Evolutionary conservation across 2,329 filamentous ascomycete species (phyloP), one percentile per base, ranked within the genome.

Genomic region (Claviceps capensis): DNA sequence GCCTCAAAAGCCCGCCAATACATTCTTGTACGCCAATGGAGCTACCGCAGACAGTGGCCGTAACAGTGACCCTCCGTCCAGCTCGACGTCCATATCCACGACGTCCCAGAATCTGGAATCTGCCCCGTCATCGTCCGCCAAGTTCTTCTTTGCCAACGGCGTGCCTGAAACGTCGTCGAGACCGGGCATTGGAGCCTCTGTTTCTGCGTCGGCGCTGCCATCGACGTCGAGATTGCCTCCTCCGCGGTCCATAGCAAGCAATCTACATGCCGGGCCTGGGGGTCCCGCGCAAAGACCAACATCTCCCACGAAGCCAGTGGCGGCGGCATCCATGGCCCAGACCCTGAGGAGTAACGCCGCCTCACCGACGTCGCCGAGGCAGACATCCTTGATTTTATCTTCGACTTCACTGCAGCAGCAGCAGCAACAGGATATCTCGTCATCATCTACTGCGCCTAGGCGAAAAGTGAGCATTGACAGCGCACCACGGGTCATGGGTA

Each of bases 131-230:
- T 60, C 42, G 6, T 14, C 72, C 6, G 73, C 73, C 66, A 87
- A 86, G 63, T 88, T 90, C 70, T 81, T 89, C 65, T 85, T 88
- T 63, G 86, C 83, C 54, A 85, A 87, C 65, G 82, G 82, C 34
- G 70, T 70, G 14, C 76, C 78, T 2, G 76, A 82, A 52, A 54
- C 74, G 7, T 57, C 63, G 8, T 36, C 57, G 16, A 72, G 69
- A 50, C 59, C 68, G 0, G 60, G 63, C 38, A 57, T 62, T 66
- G 63, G 58, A 48, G 62, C 70, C 9, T 64, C 67, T 51, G 61
- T 67, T 43, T 69, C 76, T 0, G 68, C 67, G 34, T 79, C 77
- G 1, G 65, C 65, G 7, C 64, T 72, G 45, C 78, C 74, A 8
- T 69, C 65, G 46, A 67, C 63, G 51, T 72, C 75, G 45, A 73